Conservation (phyloP, 345 rosid species). For the Kandelia obovata region DNA sequence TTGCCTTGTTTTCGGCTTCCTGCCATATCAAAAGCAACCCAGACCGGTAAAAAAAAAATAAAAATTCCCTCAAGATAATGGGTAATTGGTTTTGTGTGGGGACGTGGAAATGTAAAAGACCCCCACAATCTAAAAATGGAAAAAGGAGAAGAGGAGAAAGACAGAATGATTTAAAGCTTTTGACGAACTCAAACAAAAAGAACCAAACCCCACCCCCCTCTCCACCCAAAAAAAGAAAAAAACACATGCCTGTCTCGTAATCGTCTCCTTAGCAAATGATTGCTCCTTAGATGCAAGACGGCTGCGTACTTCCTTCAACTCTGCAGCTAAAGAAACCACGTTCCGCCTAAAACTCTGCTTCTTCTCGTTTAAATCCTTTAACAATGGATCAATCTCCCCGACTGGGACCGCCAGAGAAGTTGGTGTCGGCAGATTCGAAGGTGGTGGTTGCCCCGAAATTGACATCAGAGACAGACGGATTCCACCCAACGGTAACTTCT, state of each 20-base stretch:
- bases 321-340: slow-evolving; percentile 81
- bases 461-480: slow-evolving; percentile 33
- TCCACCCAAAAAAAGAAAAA: slow-evolving; percentile 14
- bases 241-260: slow-evolving; percentile 62
- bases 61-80: neutral
- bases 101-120: too few species aligned
- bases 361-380: slow-evolving; percentile 89
- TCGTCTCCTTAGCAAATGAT: slow-evolving; percentile 61
- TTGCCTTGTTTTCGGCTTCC: slow-evolving; percentile 81
- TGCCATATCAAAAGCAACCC: slow-evolving; percentile 21
- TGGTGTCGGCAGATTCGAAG: slow-evolving; percentile 14
- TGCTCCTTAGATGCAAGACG: slow-evolving; percentile 70
- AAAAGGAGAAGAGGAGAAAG: too few species aligned
- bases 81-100: too few species aligned
- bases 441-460: slow-evolving; percentile 20
- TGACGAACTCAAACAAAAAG: neutral
- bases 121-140: too few species aligned
- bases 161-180: too few species aligned
- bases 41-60: neutral
- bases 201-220: slow-evolving; percentile 3
- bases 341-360: slow-evolving; percentile 77
- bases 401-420: slow-evolving; percentile 19
- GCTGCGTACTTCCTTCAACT: slow-evolving; percentile 70
- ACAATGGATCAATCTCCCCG: slow-evolving; percentile 64
- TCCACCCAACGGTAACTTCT: slow-evolving; percentile 11